Percentiles rank a stretch among this genome's conserved stretches.
Conservation (phyloP, 2,329 filamentous ascomycete species). For the Teratosphaeria destructans region DNA sequence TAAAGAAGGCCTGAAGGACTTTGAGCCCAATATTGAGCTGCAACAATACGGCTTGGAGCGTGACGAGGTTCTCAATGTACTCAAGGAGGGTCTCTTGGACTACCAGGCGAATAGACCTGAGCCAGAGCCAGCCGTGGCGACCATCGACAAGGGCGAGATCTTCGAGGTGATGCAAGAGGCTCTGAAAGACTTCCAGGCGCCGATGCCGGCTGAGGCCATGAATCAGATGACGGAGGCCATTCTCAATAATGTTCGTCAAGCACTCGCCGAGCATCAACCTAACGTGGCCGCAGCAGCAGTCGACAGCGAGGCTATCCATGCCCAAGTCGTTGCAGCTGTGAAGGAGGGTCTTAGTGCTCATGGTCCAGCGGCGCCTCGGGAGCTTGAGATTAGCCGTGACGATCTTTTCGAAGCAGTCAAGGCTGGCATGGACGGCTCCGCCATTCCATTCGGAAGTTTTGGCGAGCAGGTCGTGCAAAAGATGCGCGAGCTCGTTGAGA, state of each 20-base stretch:
- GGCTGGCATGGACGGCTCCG: constrained; percentile 44
- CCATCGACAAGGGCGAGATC: constrained; percentile 72
- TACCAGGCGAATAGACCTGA: constrained; percentile 49
- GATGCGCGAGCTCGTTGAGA: constrained; percentile 48
- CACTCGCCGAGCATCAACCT: constrained; percentile 68
- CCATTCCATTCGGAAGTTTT: constrained; percentile 41
- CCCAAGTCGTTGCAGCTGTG: constrained; percentile 48
- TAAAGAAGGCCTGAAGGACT: constrained; percentile 83
- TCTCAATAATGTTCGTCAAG: constrained; percentile 72
- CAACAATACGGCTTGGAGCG: constrained; percentile 84
- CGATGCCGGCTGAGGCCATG: constrained; percentile 53
- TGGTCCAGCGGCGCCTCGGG: constrained; percentile 28
- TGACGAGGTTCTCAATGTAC: constrained; percentile 77
- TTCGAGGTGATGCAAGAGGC: constrained; percentile 78
- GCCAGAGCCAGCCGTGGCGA: constrained; percentile 31
- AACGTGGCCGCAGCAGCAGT: constrained; percentile 30
- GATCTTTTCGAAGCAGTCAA: constrained; percentile 50
- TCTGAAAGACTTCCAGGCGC: constrained; percentile 68
- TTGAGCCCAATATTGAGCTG: constrained; percentile 85
- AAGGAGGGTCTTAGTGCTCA: constrained; percentile 46
- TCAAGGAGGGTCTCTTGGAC: constrained; percentile 74
- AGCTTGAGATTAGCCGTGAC: constrained; percentile 39
- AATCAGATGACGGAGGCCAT: constrained; percentile 72
- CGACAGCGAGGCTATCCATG: constrained; percentile 40
- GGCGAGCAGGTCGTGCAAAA: constrained; percentile 51